Conservation (phyloP, 805 yeast species). For the Zygoascus flipseniorum region DNA sequence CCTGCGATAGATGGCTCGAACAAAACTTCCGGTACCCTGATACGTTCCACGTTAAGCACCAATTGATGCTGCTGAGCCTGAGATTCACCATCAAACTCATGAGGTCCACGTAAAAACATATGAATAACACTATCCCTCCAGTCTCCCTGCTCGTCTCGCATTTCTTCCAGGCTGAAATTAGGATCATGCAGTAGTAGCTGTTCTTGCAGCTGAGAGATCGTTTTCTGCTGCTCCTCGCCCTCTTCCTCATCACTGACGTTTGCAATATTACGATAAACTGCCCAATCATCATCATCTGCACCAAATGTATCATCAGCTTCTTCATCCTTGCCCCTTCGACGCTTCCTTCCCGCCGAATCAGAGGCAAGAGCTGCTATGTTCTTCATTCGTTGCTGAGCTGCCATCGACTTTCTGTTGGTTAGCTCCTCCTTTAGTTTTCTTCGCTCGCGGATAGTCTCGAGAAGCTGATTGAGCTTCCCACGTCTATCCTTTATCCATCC, state of each 20-base stretch:
- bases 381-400: slow-evolving; percentile 90
- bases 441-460: slow-evolving; percentile 58
- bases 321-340: slow-evolving; percentile 43
- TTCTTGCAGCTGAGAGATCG: slow-evolving; percentile 47
- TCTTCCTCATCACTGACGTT: slow-evolving; percentile 69
- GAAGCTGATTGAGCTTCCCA: slow-evolving; percentile 45
- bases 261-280: slow-evolving; percentile 75
- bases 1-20: slow-evolving; percentile 95
- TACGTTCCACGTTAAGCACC: slow-evolving; percentile 83
- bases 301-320: slow-evolving; percentile 94
- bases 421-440: slow-evolving; percentile 65
- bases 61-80: slow-evolving; percentile 84
- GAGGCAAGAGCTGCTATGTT: slow-evolving; percentile 79
- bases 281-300: slow-evolving; percentile 94
- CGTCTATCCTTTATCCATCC: slow-evolving; percentile 78
- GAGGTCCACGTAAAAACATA: slow-evolving; percentile 82
- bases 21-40: slow-evolving; percentile 83
- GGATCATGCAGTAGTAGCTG: slow-evolving; percentile 78
- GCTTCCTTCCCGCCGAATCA: slow-evolving; percentile 33
- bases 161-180: slow-evolving; percentile 71
- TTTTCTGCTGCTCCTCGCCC: slow-evolving; percentile 54
- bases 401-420: slow-evolving; percentile 80
- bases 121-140: slow-evolving; percentile 79
- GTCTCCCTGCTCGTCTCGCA: slow-evolving; percentile 63
- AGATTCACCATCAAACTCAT: slow-evolving; percentile 73